Evolutionary conservation across 2,329 filamentous ascomycete genomes (phyloP), one percentile per base, ranked within the genome.

Genomic region (Cordyceps farinosa): DNA sequence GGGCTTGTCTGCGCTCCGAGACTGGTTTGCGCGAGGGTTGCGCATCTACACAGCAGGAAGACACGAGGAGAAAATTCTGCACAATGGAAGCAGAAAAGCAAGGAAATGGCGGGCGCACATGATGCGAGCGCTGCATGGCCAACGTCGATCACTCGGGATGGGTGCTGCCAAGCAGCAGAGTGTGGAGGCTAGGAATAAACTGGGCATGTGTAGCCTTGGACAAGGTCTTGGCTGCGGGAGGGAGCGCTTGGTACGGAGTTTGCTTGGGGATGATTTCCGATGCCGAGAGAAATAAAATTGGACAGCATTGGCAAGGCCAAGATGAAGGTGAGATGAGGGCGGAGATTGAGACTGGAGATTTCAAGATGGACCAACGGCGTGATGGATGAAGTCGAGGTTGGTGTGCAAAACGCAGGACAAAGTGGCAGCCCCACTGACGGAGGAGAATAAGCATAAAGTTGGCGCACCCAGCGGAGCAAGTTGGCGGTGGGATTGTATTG

Each of bases 401-500:
- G n/a, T 47, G 44, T 27, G n/a, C 22, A 10, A 22, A 11, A 47
- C 13, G 5, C 22, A 22, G 22, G 22, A 1, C 22, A 22, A 22
- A 30, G 36, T 30, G 15, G 5, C 15, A 44, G 53, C 32, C n/a
- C 55, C 44, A 58, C 44, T 7, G 55, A 48, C 17, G 32, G 32
- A 30, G 10, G 2, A 30, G 36, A 34, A 60, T 60, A 60, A 60
- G 57, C 57, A 60, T 60, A 52, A 60, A 52, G 17, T 38, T 48
- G 42, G 55, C 44, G 55, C 29, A 22, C 22, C 22, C 22, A 32
- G 55, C 30, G 30, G 42, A 47, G 52, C 10, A 13, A 27, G 5
- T 32, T 50, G 22, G 45, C 9, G 36, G 36, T 7, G 51, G 34
- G n/a, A n/a, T 38, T 17, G 44, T 22, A 45, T 6, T n/a, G 10